Percentiles rank a stretch among this genome's conserved stretches.
These are phyloP conservation scores for Skeletonema potamos DNA, from an alignment of 108 stramenopile species.

Conservation along the genomic window DNA sequence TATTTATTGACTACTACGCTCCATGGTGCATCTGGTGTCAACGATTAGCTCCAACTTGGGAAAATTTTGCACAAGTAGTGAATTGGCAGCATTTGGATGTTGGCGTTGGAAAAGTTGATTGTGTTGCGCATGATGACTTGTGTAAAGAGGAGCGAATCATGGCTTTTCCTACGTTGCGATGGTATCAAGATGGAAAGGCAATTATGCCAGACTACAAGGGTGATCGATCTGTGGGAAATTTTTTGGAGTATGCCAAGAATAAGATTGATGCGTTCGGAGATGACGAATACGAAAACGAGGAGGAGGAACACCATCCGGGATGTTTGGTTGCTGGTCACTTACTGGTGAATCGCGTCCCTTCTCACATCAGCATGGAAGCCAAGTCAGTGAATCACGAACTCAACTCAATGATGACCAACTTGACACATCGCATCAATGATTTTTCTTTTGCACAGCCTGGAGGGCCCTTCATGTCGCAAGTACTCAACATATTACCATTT, in stretches of 20 bases:
- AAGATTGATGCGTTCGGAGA: constrained; percentile 86
- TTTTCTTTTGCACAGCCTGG: constrained; percentile 89
- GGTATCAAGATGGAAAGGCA: constrained; percentile 80
- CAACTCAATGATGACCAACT: constrained; percentile 93
- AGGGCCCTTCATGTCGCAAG: constrained; percentile 37
- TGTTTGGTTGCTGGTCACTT: constrained; percentile 82
- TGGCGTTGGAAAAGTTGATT: constrained; percentile 90
- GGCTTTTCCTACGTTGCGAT: constrained; percentile 95
- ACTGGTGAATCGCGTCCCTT: constrained; percentile 93
- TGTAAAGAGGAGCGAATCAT: constrained; percentile 88
- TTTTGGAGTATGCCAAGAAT: constrained; percentile 70
- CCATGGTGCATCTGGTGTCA: constrained; percentile 97
- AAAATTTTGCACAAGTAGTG: constrained; percentile 85
- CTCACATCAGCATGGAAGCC: constrained; percentile 98
- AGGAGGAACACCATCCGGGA: constrained; percentile 77
- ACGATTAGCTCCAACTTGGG: constrained; percentile 95
- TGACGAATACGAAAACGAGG: constrained; percentile 80
- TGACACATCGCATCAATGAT: constrained; percentile 93
- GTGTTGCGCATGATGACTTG: constrained; percentile 74
- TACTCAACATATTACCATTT: constrained; percentile 56
- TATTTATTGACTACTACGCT: constrained; percentile 90
- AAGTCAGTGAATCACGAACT: constrained; percentile 94
- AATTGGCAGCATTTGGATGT: constrained; percentile 73
- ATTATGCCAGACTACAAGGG: constrained; percentile 88
- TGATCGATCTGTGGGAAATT: constrained; percentile 87